Base-by-base conservation (phyloP, 768 basidiomycete genomes). In the Xerocomus brunneocitrinus region DNA sequence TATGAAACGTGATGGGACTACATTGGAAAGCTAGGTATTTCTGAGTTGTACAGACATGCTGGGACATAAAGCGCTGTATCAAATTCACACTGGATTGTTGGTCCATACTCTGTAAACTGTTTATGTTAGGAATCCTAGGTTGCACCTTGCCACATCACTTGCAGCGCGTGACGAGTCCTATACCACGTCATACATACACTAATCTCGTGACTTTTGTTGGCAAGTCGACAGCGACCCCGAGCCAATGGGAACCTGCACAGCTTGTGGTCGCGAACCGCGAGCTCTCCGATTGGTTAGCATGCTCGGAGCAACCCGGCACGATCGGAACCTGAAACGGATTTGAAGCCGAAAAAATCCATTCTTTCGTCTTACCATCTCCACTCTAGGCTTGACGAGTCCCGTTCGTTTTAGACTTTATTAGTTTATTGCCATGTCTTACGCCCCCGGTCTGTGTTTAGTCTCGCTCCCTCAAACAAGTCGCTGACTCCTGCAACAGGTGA, bases 401-500 rank as follows among this genome's bases (percentile, higher is more conserved):
- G 28, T 46, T 53, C 31, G 12, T 39, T 45, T 55, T 38, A 45
- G n/a, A n/a, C 16, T 24, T 43, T 55, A 38, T 48, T 52, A 43
- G 40, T 19, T 55, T 53, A 24, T 52, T 5, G 25, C 49, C 35
- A 79, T 79, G 78, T 68, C 76, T 71, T 78, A 59, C 67, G 46
- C 72, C 63, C 19, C 71, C 48, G 78, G 78, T 78, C 13, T 8
- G 77, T 66, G 77, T 66, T 24, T 27, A 4, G 31, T 24, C 1
- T 1, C 6, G 25, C 31, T 22, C n/a, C n/a, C 10, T 27, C 14
- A 30, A n/a, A 34, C 58, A 46, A n/a, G 40, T 13, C n/a, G 8
- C 8, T 59, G n/a, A 62, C 54, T n/a, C 8, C 1, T 35, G 9
- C 1, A 28, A 49, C 40, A 81, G 95, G 95, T 84, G 91, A 97